Base-by-base conservation (phyloP, 1,284 basidiomycete genomes). In the Tremellales sp. region DNA sequence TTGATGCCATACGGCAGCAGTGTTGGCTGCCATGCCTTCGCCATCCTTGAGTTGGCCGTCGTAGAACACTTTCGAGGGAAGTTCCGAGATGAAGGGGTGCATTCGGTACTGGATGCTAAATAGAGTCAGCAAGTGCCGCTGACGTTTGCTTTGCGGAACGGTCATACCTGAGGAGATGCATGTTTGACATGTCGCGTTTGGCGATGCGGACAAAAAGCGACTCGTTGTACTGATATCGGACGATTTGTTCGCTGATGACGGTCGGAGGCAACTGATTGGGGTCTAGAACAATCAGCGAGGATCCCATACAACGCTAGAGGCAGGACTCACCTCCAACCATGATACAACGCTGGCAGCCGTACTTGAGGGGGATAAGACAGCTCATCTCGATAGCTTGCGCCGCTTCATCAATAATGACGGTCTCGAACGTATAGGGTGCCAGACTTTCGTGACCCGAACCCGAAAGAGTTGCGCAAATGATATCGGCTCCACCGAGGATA, bases 181-280 rank as follows among this genome's bases (percentile, higher is more conserved):
- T 89, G 23, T 86, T 83, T 11, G 87, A 82, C 3, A 85, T 84
- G 26, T 81, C 78, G 35, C 84, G 82, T 62, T 84, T 85, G 65
- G 92, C 89, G 57, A 99, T 79, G 35, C 96, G 84, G 40, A 97
- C 91, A 65, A 98, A 99, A 6, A 99, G 78, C 7, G 91, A 80
- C 68, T 93, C 88, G 58, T 93, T 87, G 67, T 98, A 99, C 22
- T 81, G 80, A 57, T 81, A 85, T 52, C 80, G 81, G 35, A 82
- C 83, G 0, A 94, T 94, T 79, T 88, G 84, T 56, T 82, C 81
- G 1, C 92, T 97, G 54, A 98, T 83, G 3, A 97, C 94, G 1
- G 96, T 98, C 0, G 96, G 96, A 1, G 96, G 93, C 37, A 99
- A 78, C 70, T 99, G 96, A 64, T 97, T 87, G 24, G 94, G 96